Percentiles rank a stretch among this genome's conserved stretches.
phyloP scores from a whole-genome alignment of 495 filamentous ascomycete genomes.

The Acidiella bohemica region DNA sequence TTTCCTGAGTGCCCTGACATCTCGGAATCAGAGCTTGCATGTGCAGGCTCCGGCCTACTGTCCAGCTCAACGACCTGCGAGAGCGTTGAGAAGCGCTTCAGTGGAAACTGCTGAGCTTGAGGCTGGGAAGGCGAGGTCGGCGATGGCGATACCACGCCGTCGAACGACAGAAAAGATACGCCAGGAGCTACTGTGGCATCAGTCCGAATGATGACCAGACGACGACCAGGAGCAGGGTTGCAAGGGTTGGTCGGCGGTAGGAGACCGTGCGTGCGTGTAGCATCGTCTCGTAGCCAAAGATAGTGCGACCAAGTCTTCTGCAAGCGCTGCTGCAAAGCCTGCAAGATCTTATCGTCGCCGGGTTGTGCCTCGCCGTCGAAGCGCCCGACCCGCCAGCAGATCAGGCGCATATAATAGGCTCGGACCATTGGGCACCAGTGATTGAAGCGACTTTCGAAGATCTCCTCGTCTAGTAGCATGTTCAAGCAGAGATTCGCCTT shows the following conservation, averaged over 20 bases:
- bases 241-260: conserved; percentile 68
- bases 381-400: conserved; percentile 84
- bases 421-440: conserved; percentile 99
- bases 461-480: conserved; percentile 64
- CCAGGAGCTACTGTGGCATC: conserved; percentile 44
- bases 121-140: conserved; percentile 17
- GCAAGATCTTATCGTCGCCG: conserved; percentile 46
- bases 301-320: conserved; percentile 68
- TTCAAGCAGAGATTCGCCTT: conserved; percentile 62
- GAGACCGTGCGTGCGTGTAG: conserved; percentile 40
- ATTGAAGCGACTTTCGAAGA: conserved; percentile 77
- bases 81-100: conserved; percentile 16
- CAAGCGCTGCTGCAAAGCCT: conserved; percentile 53
- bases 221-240: conserved; percentile 76
- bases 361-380: conserved; percentile 49
- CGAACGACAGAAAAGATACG: conserved; percentile 50
- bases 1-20: not conserved
- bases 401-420: conserved; percentile 83
- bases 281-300: conserved; percentile 53
- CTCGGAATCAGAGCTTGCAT: conserved; percentile 13
- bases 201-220: conserved; percentile 83
- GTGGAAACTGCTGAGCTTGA: not conserved
- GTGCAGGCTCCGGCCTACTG: conserved; percentile 16
- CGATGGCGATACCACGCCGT: conserved; percentile 40
- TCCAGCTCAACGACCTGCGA: conserved; percentile 16